Conservation (phyloP, 2,329 filamentous ascomycete species). For the Lithohypha guttulata region DNA sequence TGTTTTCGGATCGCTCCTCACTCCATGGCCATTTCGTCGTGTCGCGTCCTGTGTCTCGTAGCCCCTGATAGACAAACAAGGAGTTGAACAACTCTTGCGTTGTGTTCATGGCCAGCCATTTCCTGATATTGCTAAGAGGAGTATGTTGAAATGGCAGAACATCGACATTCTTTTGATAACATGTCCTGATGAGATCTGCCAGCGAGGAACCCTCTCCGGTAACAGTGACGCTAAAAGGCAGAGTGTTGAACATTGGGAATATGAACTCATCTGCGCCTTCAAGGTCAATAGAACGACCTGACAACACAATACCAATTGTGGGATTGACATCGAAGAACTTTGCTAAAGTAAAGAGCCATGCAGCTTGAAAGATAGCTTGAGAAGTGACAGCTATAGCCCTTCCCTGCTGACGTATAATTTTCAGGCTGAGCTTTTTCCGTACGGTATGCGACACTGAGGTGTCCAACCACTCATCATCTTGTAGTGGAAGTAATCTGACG, state of each 20-base stretch:
- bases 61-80: slow-evolving; percentile 69
- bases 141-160: slow-evolving; percentile 67
- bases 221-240: slow-evolving; percentile 54
- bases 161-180: slow-evolving; percentile 60
- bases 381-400: slow-evolving; percentile 58
- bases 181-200: slow-evolving; percentile 48
- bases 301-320: slow-evolving; percentile 64
- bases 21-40: slow-evolving; percentile 41
- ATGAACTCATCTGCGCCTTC: slow-evolving; percentile 55
- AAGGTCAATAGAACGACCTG: slow-evolving; percentile 63
- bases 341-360: slow-evolving; percentile 57
- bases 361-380: slow-evolving; percentile 67
- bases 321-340: slow-evolving; percentile 37
- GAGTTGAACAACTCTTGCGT: slow-evolving; percentile 61
- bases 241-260: slow-evolving; percentile 81
- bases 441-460: slow-evolving; percentile 9
- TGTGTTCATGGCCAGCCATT: slow-evolving; percentile 54
- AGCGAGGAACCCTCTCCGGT: slow-evolving; percentile 42
- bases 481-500: slow-evolving; percentile 24
- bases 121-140: slow-evolving; percentile 66
- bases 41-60: slow-evolving; percentile 25
- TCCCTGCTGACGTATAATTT: slow-evolving; percentile 42
- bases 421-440: slow-evolving; percentile 27
- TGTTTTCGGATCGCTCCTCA: slow-evolving; percentile 36
- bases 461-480: slow-evolving; percentile 16